These are phyloP conservation scores for Aspergillus steynii DNA, from an alignment of 495 filamentous ascomycete species.

Conservation along the genomic window DNA sequence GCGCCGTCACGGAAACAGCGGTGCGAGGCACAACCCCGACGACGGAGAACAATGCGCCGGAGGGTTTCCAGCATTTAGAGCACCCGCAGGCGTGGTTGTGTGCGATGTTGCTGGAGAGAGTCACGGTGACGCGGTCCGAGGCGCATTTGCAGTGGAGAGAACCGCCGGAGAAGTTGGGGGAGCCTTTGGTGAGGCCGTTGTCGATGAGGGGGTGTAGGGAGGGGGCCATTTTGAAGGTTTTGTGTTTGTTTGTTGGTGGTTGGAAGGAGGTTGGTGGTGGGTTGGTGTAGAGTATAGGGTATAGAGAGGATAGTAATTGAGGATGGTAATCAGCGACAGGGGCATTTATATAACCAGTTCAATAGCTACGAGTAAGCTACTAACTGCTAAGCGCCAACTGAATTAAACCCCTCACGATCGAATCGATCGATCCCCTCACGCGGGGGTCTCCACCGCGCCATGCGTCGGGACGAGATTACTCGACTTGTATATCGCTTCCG, in stretches of 20 bases:
- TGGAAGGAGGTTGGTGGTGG: background rate
- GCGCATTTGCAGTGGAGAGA: constrained; percentile 56
- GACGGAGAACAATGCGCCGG: constrained; percentile 57
- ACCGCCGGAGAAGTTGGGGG: constrained; percentile 50
- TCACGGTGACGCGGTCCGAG: constrained; percentile 49
- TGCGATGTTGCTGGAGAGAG: constrained; percentile 51
- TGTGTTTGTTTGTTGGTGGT: background rate
- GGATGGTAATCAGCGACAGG: too few relatives aligned
- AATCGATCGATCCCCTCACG: background rate
- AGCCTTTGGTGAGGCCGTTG: constrained; percentile 51
- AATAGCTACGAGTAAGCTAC: too few relatives aligned
- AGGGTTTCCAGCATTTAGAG: constrained; percentile 66
- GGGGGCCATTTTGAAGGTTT: constrained; percentile 14
- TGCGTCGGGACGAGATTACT: background rate
- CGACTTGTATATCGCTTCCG: background rate
- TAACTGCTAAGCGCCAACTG: too few relatives aligned
- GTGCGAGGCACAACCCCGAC: constrained; percentile 54
- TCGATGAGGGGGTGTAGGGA: constrained; percentile 61
- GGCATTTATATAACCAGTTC: too few relatives aligned
- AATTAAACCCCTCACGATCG: background rate
- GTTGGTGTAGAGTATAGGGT: background rate
- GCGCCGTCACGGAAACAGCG: constrained; percentile 48
- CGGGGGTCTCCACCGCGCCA: background rate
- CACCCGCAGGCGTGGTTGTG: constrained; percentile 68
- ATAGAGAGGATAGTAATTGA: background rate